Evolutionary conservation across 2,329 filamentous ascomycete genomes (phyloP), one percentile per base, ranked within the genome.

Genomic region (Mycosphaerella sp.): DNA sequence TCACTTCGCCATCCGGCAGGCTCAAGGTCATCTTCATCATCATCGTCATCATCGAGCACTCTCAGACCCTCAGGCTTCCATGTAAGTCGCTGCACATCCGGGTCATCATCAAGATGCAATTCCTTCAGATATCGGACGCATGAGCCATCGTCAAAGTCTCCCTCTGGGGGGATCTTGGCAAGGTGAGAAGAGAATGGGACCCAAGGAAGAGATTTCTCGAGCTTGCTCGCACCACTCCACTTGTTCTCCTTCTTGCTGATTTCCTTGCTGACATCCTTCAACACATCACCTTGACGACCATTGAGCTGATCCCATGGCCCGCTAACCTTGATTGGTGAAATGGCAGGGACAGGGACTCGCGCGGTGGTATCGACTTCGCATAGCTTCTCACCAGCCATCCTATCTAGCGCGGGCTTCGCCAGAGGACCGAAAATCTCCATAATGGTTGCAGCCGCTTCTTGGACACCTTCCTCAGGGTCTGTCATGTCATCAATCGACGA

Each of bases 11-110:
- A 39, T 14, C 49, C 39, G 40, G 28, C 41, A 41, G 52, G 27
- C 10, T 51, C 14, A 30, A 59, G 12, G 13, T 65, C 57, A 8
- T 65, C 61, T 6, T 73, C 69, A 1, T 72, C 71, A 25, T 67
- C 64, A 6, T 70, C 65, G 2, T 61, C 49, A 5, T 57, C 53
- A 14, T 71, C 68, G 2, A 80, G 61, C 13, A 78, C 66, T 14
- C 69, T 68, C n/a, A 79, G 59, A 0, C 74, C 73, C 2, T 72
- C 67, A 1, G 66, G 68, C 58, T 79, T 79, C 72, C 75, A 78
- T 2, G 72, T 66, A 18, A 75, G 59, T 3, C 61, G 60, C 4
- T 68, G 66, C 28, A 73, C 72, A 27, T 72, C 69, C 2, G 73
- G 62, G 3, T 69, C 61, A 6, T 67, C 65, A 0, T 63, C 58